Evolutionary conservation across 441 rosid species (phyloP).

Genomic region (Erodium chrysanthum): DNA sequence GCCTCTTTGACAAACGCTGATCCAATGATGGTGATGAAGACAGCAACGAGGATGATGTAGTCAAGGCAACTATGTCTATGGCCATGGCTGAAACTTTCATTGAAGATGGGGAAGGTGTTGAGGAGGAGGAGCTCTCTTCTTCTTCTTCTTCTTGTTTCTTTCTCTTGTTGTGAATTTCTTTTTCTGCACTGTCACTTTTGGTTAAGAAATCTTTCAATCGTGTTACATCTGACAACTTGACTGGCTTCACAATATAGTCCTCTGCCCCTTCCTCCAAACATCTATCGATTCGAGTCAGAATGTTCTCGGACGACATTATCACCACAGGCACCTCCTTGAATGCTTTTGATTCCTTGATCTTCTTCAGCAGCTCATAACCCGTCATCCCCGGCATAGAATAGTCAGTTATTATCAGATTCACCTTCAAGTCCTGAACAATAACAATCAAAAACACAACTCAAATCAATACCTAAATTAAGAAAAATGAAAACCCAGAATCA

Average conservation of each 20-base stretch:
- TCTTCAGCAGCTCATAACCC: slow-evolving; percentile 42
- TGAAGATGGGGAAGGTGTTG: neutral
- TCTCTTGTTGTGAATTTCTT: slow-evolving; percentile 17
- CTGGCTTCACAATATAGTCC: slow-evolving; percentile 68
- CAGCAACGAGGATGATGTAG: too few relatives aligned
- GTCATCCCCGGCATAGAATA: slow-evolving; percentile 43
- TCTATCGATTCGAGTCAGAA: slow-evolving; percentile 16
- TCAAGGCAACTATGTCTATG: too few relatives aligned
- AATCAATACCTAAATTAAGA: neutral
- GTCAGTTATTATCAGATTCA: slow-evolving; percentile 41
- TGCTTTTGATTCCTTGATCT: slow-evolving; percentile 24
- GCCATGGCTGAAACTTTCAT: neutral
- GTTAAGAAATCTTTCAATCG: slow-evolving; percentile 48
- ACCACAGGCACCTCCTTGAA: slow-evolving; percentile 38
- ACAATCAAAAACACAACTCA: too few relatives aligned
- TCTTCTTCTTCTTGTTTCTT: slow-evolving; percentile 37
- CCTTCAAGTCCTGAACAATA: slow-evolving; percentile 14
- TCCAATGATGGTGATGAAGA: too few relatives aligned
- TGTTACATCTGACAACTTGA: slow-evolving; percentile 59
- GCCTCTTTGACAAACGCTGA: too few relatives aligned
- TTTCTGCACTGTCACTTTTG: slow-evolving; percentile 30
- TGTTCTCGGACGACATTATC: slow-evolving; percentile 38
- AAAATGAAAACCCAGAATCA: neutral
- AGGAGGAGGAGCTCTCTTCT: slow-evolving; percentile 19
- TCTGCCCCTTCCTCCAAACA: slow-evolving; percentile 88